Evolutionary conservation across 148 eudicot species (phyloP).

Genomic region (Fallopia convolvulus): DNA sequence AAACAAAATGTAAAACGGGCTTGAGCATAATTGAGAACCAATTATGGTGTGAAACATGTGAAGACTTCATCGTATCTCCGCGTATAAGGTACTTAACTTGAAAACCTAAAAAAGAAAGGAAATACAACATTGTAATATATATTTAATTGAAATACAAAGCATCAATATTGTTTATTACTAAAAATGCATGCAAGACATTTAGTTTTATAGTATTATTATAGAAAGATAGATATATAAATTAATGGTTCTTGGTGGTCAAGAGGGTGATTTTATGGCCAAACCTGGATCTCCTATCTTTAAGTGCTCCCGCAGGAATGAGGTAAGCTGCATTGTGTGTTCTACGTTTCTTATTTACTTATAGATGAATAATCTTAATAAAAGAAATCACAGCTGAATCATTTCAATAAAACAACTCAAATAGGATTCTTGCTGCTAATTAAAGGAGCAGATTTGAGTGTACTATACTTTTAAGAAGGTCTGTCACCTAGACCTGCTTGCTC

Average conservation of each 20-base stretch:
- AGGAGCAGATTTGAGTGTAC: background rate
- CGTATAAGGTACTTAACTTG: no score
- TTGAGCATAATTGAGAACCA: no score
- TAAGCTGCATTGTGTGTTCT: slow-evolving; percentile 14
- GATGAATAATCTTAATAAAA: background rate
- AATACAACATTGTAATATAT: no score
- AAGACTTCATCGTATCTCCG: no score
- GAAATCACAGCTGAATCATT: background rate
- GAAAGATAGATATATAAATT: slow-evolving; percentile 26
- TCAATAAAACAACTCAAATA: background rate
- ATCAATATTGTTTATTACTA: no score
- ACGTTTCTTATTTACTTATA: background rate
- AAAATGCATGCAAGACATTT: no score
- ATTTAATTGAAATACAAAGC: no score
- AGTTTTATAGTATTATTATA: no score
- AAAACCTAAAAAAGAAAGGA: no score
- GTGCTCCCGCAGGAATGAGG: slow-evolving; percentile 97
- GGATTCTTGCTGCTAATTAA: background rate
- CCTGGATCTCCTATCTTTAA: slow-evolving; percentile 98
- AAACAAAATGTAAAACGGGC: no score
- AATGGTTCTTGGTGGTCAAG: slow-evolving; percentile 93
- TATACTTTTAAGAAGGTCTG: background rate
- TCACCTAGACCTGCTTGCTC: background rate
- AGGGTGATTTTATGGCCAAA: slow-evolving; percentile 99
- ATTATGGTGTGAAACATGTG: no score